Base-by-base conservation (phyloP, 2,329 filamentous ascomycete species). In the Phaeosphaeriaceae sp. region DNA sequence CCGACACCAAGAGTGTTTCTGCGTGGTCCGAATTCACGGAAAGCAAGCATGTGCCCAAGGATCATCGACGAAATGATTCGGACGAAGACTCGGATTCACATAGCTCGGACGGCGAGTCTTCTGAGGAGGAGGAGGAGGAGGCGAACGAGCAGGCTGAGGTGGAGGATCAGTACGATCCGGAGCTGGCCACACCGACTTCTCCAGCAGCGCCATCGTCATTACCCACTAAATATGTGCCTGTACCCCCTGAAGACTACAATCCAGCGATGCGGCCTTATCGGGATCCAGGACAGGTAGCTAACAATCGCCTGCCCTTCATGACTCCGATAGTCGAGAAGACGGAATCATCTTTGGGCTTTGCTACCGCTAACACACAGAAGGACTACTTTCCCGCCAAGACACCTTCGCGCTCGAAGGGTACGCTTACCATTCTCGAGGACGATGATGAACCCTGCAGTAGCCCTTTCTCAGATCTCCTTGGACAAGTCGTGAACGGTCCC, bases 281-380 rank as follows among this genome's bases (percentile, higher is more conserved):
- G 73, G 91, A 97, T 77, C 88, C 92, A 72, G 86, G 82, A 35
- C 86, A 93, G 75, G 85, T 90, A 77, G 93, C 93, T 59, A 96
- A 97, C 72, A 97, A 94, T 78, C 90, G 94, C 55, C 83, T 98
- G 10, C 95, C 94, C 2, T 99, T 98, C 77, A 98, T 99, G 95
- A 99, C 95, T 0, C 95, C 95, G 1, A 99, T 99, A 66, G 94
- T 95, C 1, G 95, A 99, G 78, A 89, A 93, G 69, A 99, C 95
- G 0, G 95, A 99, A 78, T 91, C 89, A 11, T 97, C 94, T 0
- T 80, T 98, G 5, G 90, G 90, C 35, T 69, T 76, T 53, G 72
- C 70, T 44, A 79, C 77, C 26, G 69, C 65, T 53, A 69, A 68
- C 52, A 84, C 87, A 53, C 79, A 83, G 64, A 85, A 86, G 76